Evolutionary conservation across 2,329 filamentous ascomycete species (phyloP), one percentile per base, ranked within the genome.

Genomic region (Aspergillus fumigatiaffinis): DNA sequence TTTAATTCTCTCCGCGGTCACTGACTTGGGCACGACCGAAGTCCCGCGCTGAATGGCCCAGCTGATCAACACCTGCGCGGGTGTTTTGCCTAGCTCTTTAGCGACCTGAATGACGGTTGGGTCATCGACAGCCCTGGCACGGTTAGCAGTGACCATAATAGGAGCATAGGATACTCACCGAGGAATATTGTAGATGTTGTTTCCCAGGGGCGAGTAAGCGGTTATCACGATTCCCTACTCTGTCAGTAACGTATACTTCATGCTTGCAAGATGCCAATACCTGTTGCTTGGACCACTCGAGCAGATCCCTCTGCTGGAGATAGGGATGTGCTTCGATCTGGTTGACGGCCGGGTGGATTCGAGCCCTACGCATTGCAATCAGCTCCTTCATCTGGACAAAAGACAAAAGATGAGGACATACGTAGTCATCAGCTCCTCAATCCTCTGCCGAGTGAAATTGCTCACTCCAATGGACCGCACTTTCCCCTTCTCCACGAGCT

Each of bases 391-490:
- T 35, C 14, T 7, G 14, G 5, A 17, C 14, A 7, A 7, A 17
- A 17, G n/a, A 14, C 8, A 3, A 10, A 29, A 2, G 42, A 41
- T 12, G 2, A n/a, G 1, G 1, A 54, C 52, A 21, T 9, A 62
- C 60, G 57, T 72, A 55, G 54, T 56, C 9, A 79, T 62, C 20
- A 80, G 68, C 28, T 71, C 67, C 46, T 77, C 62, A 9, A 81
- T 66, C 47, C 79, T 74, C 17, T 63, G 63, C 0, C 73, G 73
- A n/a, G 71, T 71, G 67, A 87, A 91, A 74, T 91, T 91, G 66
- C 85, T 88, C 12, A 91, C 84, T 35, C 89, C 88, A 63, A 91
- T 90, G 42, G 84, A 83, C 57, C 80, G 81, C 51, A 84, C 85
- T 50, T 81, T 80, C 51, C 87, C 87, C 3, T 81, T 80, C 7